Conservation (phyloP, 352 stramenopile genomes). For the Aphanomyces stellatus region DNA sequence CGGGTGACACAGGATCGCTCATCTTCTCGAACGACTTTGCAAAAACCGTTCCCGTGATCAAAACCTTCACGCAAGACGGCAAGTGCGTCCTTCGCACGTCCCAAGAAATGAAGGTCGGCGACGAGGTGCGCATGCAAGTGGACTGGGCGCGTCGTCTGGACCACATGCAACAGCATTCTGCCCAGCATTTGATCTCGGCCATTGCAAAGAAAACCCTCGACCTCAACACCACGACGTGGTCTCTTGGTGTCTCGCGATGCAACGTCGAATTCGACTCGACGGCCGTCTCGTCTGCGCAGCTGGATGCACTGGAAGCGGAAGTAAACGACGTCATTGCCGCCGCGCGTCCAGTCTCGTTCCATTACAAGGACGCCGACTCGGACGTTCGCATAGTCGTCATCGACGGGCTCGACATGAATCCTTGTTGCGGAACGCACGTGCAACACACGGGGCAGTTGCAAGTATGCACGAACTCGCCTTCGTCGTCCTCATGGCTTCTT, state of each 20-base stretch:
- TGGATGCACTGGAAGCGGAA: slow-evolving; percentile 43
- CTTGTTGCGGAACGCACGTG: slow-evolving; percentile 86
- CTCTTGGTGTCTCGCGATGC: slow-evolving; percentile 48
- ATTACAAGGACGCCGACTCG: slow-evolving; percentile 41
- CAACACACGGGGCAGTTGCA: slow-evolving; percentile 57
- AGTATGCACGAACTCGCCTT: slow-evolving; percentile 7
- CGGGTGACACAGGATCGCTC: slow-evolving; percentile 59
- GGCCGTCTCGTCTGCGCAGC: slow-evolving; percentile 6
- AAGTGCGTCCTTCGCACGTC: slow-evolving; percentile 44
- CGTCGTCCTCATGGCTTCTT: neutral
- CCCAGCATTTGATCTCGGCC: slow-evolving; percentile 81
- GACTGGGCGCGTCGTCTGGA: slow-evolving; percentile 76
- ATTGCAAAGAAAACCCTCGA: slow-evolving; percentile 57
- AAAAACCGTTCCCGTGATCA: slow-evolving; percentile 29
- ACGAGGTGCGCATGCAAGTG: slow-evolving; percentile 45
- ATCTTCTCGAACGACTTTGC: neutral
- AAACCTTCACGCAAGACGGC: slow-evolving; percentile 56
- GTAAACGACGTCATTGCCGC: slow-evolving; percentile 70
- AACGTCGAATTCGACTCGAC: slow-evolving; percentile 75
- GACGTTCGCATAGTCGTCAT: slow-evolving; percentile 80
- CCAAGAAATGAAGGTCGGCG: slow-evolving; percentile 30
- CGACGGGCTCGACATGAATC: slow-evolving; percentile 73
- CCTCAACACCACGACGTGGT: slow-evolving; percentile 77
- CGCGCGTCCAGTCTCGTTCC: slow-evolving; percentile 45
- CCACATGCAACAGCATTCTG: slow-evolving; percentile 87